phyloP scores from a whole-genome alignment of 805 yeast genomes.

The Teunomyces barrocoloradensis region DNA sequence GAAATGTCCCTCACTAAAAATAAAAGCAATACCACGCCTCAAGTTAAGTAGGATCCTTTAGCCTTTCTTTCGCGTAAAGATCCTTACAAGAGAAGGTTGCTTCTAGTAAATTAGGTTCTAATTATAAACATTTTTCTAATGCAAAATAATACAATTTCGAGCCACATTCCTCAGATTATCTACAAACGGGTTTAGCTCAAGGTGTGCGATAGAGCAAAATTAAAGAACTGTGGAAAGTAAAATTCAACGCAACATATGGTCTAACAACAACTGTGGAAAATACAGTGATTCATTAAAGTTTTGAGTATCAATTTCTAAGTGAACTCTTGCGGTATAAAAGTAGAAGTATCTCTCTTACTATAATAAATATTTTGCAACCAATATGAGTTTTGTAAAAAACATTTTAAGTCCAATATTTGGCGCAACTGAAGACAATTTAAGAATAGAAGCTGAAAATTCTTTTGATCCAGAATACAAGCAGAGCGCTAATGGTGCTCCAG shows the following conservation, averaged over 20 bases:
- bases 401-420: neutral
- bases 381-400: neutral
- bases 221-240: neutral
- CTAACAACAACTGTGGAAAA: neutral
- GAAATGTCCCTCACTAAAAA: too few species aligned
- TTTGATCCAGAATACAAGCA: conserved; percentile 8
- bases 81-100: too few species aligned
- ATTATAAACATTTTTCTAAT: neutral
- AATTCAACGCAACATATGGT: too few species aligned
- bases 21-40: too few species aligned
- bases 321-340: neutral
- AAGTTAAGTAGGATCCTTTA: too few species aligned
- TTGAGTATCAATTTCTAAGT: too few species aligned
- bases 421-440: neutral
- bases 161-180: neutral
- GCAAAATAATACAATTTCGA: neutral
- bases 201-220: neutral
- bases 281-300: neutral
- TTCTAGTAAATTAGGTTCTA: too few species aligned
- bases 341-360: neutral
- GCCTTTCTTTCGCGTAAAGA: too few species aligned
- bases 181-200: neutral
- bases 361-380: neutral
- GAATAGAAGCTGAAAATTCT: neutral
- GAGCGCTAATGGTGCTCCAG: conserved; percentile 38